A percentile compares a stretch with the other conserved stretches of the same genome.
These are phyloP conservation scores for Chytridium lagenaria DNA, from an alignment of 371 early-diverging fungal species.

Conservation along the genomic window DNA sequence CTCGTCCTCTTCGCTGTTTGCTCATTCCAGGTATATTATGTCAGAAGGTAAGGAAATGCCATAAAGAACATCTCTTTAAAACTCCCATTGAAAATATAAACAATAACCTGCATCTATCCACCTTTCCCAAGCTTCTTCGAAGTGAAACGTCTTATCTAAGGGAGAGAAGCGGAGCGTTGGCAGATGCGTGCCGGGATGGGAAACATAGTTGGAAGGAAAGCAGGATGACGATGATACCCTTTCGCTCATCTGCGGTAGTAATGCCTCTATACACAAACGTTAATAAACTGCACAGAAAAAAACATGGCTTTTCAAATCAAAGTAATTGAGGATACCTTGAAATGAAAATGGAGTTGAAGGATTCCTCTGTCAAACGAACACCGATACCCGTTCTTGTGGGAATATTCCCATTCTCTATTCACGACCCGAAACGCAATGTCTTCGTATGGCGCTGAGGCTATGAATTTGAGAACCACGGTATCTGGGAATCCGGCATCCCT, in stretches of 20 bases:
- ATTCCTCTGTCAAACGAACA: slow-evolving; percentile 91
- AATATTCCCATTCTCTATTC: slow-evolving; percentile 94
- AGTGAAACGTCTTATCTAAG: slow-evolving; percentile 11
- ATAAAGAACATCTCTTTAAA: not conserved
- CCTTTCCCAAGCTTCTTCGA: slow-evolving; percentile 23
- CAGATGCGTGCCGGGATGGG: too few species aligned
- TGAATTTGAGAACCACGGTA: slow-evolving; percentile 86
- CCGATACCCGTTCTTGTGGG: slow-evolving; percentile 89
- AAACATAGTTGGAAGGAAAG: too few species aligned
- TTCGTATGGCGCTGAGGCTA: slow-evolving; percentile 94
- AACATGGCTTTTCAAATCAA: not conserved
- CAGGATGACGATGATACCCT: too few species aligned
- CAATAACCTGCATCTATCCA: not conserved
- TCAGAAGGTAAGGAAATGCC: slow-evolving; percentile 12
- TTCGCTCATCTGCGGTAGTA: slow-evolving; percentile 8
- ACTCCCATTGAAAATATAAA: not conserved
- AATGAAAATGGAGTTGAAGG: slow-evolving; percentile 91
- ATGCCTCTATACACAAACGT: slow-evolving; percentile 2
- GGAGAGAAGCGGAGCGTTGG: too few species aligned
- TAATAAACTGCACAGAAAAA: not conserved
- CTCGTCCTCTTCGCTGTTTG: slow-evolving; percentile 36
- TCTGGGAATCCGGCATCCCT: slow-evolving; percentile 71
- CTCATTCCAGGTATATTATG: slow-evolving; percentile 35
- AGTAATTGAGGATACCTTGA: slow-evolving; percentile 56
- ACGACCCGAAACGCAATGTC: slow-evolving; percentile 95